These are phyloP conservation scores for Pseudogymnoascus sp. DNA, from an alignment of 2,329 filamentous ascomycete genomes.

Conservation along the genomic window DNA sequence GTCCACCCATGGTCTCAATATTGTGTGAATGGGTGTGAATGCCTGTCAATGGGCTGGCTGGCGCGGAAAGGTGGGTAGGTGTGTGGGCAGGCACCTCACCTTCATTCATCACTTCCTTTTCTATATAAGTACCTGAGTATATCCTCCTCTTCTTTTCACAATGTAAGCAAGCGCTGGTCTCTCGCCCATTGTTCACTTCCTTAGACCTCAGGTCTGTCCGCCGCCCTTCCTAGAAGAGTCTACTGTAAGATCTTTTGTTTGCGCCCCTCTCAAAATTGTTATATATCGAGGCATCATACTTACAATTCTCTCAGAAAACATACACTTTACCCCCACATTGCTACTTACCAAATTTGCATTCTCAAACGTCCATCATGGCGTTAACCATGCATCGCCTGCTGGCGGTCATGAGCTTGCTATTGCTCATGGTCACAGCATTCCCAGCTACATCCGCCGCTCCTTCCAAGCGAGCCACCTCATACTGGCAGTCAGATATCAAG, in stretches of 20 bases:
- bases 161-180: conserved; percentile 3
- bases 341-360: background rate
- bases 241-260: background rate
- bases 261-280: background rate
- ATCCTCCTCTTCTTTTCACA: background rate
- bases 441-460: background rate
- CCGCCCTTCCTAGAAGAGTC: background rate
- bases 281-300: background rate
- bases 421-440: background rate
- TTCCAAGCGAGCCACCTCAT: conserved; percentile 9
- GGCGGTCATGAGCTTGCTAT: conserved; percentile 1
- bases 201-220: background rate
- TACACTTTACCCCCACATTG: background rate
- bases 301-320: background rate
- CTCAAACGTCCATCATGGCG: background rate
- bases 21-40: background rate
- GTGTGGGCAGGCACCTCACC: background rate
- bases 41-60: background rate
- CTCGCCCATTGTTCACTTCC: conserved; percentile 1
- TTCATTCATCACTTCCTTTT: background rate
- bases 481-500: conserved; percentile 26
- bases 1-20: background rate
- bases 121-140: conserved; percentile 5
- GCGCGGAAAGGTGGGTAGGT: background rate
- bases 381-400: background rate